phyloP scores from a whole-genome alignment of 306 rosid species.

The Carpinus fangiana region DNA sequence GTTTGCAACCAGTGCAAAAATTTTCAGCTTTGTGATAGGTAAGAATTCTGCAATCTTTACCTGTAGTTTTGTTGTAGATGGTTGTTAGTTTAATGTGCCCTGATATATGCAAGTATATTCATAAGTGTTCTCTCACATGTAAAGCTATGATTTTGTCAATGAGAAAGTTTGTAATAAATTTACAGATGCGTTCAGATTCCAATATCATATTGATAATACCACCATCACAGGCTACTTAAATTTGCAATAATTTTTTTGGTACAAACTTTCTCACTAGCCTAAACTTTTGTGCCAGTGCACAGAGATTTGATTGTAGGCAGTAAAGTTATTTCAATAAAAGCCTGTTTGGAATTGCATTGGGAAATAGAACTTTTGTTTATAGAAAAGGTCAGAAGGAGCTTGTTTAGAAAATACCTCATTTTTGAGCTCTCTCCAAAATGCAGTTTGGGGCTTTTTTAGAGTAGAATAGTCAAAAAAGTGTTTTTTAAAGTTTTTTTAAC shows the following conservation, averaged over 20 bases:
- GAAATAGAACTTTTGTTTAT: too few species aligned
- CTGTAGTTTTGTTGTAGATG: conserved; percentile 11
- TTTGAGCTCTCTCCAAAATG: too few species aligned
- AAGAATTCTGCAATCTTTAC: conserved; percentile 33
- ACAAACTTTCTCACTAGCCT: not conserved
- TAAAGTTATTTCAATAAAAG: not conserved
- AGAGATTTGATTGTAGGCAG: not conserved
- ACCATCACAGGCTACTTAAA: not conserved
- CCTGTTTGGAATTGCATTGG: too few species aligned
- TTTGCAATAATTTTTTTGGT: not conserved
- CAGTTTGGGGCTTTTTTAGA: too few species aligned
- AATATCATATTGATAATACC: not conserved
- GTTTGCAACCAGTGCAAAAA: conserved; percentile 88
- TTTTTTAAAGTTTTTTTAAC: too few species aligned
- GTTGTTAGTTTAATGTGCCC: not conserved
- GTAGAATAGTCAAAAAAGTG: too few species aligned
- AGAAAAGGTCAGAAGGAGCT: too few species aligned
- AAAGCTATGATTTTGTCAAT: not conserved
- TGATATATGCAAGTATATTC: not conserved
- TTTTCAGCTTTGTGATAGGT: conserved; percentile 94
- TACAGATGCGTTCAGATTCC: not conserved
- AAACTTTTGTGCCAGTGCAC: not conserved
- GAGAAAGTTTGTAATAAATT: not conserved
- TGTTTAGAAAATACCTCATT: too few species aligned
- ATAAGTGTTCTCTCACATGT: not conserved